A percentile compares a stretch with the other conserved stretches of the same genome.
Conservation (phyloP, 129 eudicot species). For the Chrysanthemum seticuspe region DNA sequence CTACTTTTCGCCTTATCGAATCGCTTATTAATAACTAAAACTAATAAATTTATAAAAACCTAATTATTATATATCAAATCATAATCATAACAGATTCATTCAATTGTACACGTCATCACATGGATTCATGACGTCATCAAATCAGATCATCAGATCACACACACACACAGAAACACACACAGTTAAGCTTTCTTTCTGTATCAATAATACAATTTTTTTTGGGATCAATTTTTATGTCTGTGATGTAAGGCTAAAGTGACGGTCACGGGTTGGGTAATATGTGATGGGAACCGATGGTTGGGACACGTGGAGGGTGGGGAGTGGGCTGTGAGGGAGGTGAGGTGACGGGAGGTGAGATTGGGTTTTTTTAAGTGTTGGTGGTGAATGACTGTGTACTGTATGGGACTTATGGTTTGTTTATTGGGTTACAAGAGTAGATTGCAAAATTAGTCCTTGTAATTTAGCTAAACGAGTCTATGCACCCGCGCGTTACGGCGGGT, state of each 20-base stretch:
- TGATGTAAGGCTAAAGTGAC: conserved; percentile 28
- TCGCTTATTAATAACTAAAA: conserved; percentile 8
- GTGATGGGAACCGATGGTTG: background rate
- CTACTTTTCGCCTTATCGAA: conserved; percentile 6
- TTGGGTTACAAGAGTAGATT: too few species aligned
- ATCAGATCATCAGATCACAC: background rate
- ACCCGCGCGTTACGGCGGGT: too few species aligned
- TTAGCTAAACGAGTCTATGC: too few species aligned
- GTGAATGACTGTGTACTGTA: conserved; percentile 28
- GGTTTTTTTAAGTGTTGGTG: conserved; percentile 19
- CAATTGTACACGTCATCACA: background rate
- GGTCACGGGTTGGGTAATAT: background rate
- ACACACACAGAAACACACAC: conserved; percentile 15
- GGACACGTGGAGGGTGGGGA: background rate
- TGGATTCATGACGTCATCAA: background rate
- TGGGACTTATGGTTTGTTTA: conserved; percentile 13
- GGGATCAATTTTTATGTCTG: conserved; percentile 1
- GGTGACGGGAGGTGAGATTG: conserved; percentile 20
- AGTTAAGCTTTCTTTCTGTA: too few species aligned
- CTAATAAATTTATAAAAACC: too few species aligned
- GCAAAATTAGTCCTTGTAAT: too few species aligned
- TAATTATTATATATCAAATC: too few species aligned
- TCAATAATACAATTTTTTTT: too few species aligned
- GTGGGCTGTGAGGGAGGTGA: background rate
- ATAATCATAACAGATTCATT: background rate